phyloP scores from a whole-genome alignment of 305 asterid species.

The Coffea humblotiana region DNA sequence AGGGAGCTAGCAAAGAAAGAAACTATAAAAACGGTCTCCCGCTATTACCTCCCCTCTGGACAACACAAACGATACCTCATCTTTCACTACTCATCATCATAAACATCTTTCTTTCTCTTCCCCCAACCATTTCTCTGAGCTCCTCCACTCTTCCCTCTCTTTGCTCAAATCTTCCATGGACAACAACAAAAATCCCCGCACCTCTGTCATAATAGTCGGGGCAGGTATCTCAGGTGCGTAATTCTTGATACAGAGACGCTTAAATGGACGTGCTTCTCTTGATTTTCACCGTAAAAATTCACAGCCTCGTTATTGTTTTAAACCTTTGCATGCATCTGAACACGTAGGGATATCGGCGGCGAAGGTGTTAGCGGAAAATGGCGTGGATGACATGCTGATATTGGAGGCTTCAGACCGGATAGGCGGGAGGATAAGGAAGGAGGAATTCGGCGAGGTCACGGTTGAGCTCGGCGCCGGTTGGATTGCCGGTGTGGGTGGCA shows the following conservation, averaged over 20 bases:
- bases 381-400: slow-evolving; percentile 68
- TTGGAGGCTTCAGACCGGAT: slow-evolving; percentile 81
- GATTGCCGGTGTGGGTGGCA: slow-evolving; percentile 96
- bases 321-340: slow-evolving; percentile 7
- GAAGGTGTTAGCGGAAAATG: slow-evolving; percentile 72
- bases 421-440: slow-evolving; percentile 85
- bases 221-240: slow-evolving; percentile 65
- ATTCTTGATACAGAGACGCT: neutral
- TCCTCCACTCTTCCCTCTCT: neutral
- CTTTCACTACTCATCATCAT: neutral
- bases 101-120: neutral
- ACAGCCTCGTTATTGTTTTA: neutral
- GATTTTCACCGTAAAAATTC: neutral
- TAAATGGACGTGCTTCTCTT: neutral
- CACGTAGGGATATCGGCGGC: slow-evolving; percentile 74
- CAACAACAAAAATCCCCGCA: slow-evolving; percentile 29
- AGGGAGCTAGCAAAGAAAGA: neutral
- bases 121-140: neutral
- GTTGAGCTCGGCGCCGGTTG: slow-evolving; percentile 98
- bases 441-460: slow-evolving; percentile 71
- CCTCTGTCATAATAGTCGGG: slow-evolving; percentile 60
- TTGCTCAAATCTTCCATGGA: slow-evolving; percentile 39
- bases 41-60: slow-evolving; percentile 40
- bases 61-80: slow-evolving; percentile 4
- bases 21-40: slow-evolving; percentile 50